phyloP scores from a whole-genome alignment of 2,329 filamentous ascomycete genomes.

The Fusarium lateritium region DNA sequence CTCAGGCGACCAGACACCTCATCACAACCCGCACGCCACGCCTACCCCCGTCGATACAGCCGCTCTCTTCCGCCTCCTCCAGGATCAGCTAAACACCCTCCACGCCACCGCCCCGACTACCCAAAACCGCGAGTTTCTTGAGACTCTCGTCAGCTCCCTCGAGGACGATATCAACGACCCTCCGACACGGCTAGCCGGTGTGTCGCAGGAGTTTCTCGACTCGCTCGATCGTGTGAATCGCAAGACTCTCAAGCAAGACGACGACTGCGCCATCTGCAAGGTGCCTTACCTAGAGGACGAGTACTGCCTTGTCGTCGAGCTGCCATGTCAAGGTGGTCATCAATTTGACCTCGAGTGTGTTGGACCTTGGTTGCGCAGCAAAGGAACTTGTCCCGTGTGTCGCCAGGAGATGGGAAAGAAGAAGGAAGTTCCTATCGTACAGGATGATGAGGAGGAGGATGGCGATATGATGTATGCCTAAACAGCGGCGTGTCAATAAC shows the following conservation, averaged over 20 bases:
- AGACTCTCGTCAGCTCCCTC: slow-evolving; percentile 63
- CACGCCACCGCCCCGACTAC: slow-evolving; percentile 63
- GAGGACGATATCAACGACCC: slow-evolving; percentile 67
- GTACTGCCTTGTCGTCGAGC: slow-evolving; percentile 74
- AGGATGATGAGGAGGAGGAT: slow-evolving; percentile 67
- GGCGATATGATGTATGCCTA: slow-evolving; percentile 63
- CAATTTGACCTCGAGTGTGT: slow-evolving; percentile 78
- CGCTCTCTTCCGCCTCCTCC: slow-evolving; percentile 70
- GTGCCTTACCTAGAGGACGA: slow-evolving; percentile 73
- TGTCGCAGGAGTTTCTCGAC: slow-evolving; percentile 73
- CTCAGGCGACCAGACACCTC: slow-evolving; percentile 53
- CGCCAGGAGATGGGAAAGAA: slow-evolving; percentile 72
- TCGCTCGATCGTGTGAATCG: slow-evolving; percentile 70
- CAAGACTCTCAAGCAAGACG: slow-evolving; percentile 65
- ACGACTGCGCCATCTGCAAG: slow-evolving; percentile 74
- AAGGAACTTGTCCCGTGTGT: slow-evolving; percentile 76
- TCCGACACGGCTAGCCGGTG: slow-evolving; percentile 67
- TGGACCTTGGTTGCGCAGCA: slow-evolving; percentile 74
- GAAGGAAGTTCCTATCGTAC: slow-evolving; percentile 60
- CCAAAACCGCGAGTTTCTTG: slow-evolving; percentile 66
- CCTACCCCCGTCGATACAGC: slow-evolving; percentile 72
- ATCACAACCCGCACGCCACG: slow-evolving; percentile 70
- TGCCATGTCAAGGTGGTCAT: slow-evolving; percentile 73
- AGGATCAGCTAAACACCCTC: slow-evolving; percentile 70
- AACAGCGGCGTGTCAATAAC: slow-evolving; percentile 12